Percentiles rank a stretch among this genome's conserved stretches.
These are phyloP conservation scores for Trypanosoma cruzi DNA, from an alignment of 208 protist species.

Conservation along the genomic window DNA sequence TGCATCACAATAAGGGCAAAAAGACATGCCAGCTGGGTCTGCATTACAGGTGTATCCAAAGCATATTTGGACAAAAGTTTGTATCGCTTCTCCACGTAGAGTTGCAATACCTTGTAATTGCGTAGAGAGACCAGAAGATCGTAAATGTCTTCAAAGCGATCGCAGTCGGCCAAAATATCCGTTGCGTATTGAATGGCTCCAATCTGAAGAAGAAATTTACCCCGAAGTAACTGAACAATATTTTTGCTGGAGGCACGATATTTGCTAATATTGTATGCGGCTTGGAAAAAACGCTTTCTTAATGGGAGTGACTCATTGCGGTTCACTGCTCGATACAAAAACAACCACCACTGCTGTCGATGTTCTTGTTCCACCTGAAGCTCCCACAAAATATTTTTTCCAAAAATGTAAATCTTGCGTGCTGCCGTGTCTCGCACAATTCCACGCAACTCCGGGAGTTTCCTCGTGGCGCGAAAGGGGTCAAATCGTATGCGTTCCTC, in stretches of 20 bases:
- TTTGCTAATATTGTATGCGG: constrained; percentile 53
- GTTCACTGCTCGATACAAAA: constrained; percentile 69
- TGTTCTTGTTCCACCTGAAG: constrained; percentile 65
- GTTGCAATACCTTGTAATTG: constrained; percentile 29
- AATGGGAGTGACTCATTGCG: constrained; percentile 27
- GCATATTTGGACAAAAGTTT: constrained; percentile 23
- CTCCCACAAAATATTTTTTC: constrained; percentile 50
- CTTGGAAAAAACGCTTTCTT: constrained; percentile 59
- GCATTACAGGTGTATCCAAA: not conserved
- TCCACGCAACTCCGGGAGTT: constrained; percentile 31
- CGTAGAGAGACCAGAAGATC: constrained; percentile 35
- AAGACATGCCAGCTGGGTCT: constrained; percentile 34
- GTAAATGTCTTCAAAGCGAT: constrained; percentile 69
- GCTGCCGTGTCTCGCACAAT: constrained; percentile 52
- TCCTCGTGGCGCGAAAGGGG: constrained; percentile 43
- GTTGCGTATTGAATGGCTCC: constrained; percentile 35
- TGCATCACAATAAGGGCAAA: constrained; percentile 30
- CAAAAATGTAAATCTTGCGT: constrained; percentile 61
- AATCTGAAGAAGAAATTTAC: constrained; percentile 53
- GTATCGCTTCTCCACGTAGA: constrained; percentile 59
- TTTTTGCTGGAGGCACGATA: constrained; percentile 25
- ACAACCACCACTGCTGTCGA: constrained; percentile 73
- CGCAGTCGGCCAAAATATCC: constrained; percentile 55
- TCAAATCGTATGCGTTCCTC: constrained; percentile 72
- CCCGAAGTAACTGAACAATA: constrained; percentile 42